Conservation (phyloP, 176 grass and related monocot species). For the Oryza australiensis region DNA sequence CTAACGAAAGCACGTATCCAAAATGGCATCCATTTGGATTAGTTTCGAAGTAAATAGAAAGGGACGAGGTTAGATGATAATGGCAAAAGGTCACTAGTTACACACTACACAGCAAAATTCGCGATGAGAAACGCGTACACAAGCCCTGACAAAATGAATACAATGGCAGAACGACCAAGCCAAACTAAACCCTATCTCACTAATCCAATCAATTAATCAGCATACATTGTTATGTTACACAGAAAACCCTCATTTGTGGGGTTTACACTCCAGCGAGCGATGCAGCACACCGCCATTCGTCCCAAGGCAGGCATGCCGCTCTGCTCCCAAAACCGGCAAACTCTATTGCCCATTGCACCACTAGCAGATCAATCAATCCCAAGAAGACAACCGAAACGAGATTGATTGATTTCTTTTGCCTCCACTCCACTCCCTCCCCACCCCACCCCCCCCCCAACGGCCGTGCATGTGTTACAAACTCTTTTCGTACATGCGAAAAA, state of each 20-base stretch:
- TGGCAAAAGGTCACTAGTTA: background rate
- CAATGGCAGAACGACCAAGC: slow-evolving; percentile 26
- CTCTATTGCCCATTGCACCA: slow-evolving; percentile 15
- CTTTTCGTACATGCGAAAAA: slow-evolving; percentile 31
- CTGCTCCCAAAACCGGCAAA: slow-evolving; percentile 26
- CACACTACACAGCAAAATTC: slow-evolving; percentile 31
- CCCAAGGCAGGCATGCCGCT: background rate
- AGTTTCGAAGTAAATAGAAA: background rate
- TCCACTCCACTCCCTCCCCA: background rate
- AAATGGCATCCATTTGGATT: background rate
- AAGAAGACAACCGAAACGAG: slow-evolving; percentile 9
- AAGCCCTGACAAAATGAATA: slow-evolving; percentile 37
- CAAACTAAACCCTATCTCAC: slow-evolving; percentile 41
- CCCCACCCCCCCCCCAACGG: no score
- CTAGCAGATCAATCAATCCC: background rate
- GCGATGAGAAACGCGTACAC: slow-evolving; percentile 8
- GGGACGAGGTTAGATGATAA: background rate
- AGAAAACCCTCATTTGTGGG: slow-evolving; percentile 46
- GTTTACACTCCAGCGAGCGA: slow-evolving; percentile 7
- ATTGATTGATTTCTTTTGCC: slow-evolving; percentile 32
- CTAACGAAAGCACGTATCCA: background rate
- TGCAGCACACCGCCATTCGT: background rate
- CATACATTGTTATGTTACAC: slow-evolving; percentile 58
- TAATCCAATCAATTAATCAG: slow-evolving; percentile 56
- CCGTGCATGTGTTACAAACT: slow-evolving; percentile 38